Conservation (phyloP, 1,284 basidiomycete genomes). For the Heterobasidion occidentale region DNA sequence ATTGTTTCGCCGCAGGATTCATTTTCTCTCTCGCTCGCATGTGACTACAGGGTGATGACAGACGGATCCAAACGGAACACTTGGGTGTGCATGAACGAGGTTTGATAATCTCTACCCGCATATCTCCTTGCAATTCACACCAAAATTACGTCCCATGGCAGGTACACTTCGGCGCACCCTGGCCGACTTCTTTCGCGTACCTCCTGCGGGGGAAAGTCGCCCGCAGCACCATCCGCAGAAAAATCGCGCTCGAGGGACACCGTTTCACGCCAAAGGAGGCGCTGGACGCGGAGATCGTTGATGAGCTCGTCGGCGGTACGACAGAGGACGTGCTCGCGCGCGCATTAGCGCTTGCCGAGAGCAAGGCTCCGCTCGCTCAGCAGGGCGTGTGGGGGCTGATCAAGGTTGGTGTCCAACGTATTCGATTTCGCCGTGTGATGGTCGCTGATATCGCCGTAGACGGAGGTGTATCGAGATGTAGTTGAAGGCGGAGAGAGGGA, state of each 20-base stretch:
- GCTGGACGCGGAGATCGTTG: constrained; percentile 60
- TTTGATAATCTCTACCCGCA: constrained; percentile 20
- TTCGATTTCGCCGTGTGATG: not conserved
- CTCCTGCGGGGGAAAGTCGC: constrained; percentile 60
- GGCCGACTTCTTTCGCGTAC: constrained; percentile 67
- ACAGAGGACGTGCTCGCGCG: constrained; percentile 55
- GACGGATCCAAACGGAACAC: constrained; percentile 71
- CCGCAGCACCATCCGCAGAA: constrained; percentile 54
- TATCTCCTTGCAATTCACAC: constrained; percentile 9
- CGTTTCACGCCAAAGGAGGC: constrained; percentile 77
- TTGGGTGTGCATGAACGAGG: constrained; percentile 93
- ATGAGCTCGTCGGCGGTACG: constrained; percentile 50
- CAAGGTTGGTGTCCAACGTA: constrained; percentile 28
- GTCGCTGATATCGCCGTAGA: constrained; percentile 18
- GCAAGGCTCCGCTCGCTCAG: constrained; percentile 38
- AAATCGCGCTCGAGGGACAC: constrained; percentile 78
- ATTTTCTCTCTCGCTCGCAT: constrained; percentile 73
- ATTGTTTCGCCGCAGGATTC: constrained; percentile 85
- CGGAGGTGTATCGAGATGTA: constrained; percentile 30
- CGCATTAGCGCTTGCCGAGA: constrained; percentile 50
- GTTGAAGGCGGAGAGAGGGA: constrained; percentile 24
- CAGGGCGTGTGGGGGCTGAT: constrained; percentile 62
- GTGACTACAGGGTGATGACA: constrained; percentile 89
- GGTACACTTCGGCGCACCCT: constrained; percentile 78
- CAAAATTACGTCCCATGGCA: constrained; percentile 19